A percentile compares a stretch with the other conserved stretches of the same genome.
Evolutionary conservation across 129 eudicot species (phyloP).

Genomic region (Smallanthus sonchifolius): DNA sequence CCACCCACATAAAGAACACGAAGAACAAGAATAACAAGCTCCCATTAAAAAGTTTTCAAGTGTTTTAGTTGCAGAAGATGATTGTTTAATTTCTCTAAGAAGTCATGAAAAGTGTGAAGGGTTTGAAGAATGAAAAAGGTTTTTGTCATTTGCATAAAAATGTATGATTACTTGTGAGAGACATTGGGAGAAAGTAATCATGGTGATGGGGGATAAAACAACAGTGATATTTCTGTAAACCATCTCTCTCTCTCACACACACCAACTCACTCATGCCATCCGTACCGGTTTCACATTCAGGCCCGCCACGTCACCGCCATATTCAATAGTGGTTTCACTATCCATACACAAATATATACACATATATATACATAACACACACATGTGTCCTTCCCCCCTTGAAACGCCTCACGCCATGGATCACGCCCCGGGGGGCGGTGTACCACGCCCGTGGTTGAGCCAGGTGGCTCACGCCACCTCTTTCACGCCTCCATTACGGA

Average conservation of each 20-base stretch:
- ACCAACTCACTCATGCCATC: not conserved
- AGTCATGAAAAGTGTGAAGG: not conserved
- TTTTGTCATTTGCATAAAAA: constrained; percentile 9
- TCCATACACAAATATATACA: too few species aligned
- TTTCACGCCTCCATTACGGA: too few species aligned
- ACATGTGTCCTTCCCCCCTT: too few species aligned
- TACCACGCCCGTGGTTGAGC: too few species aligned
- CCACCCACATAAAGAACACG: constrained; percentile 41
- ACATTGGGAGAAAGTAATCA: not conserved
- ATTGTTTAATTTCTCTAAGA: constrained; percentile 2
- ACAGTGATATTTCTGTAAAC: constrained; percentile 23
- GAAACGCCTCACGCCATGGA: too few species aligned
- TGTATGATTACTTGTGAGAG: constrained; percentile 22
- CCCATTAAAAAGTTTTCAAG: constrained; percentile 39
- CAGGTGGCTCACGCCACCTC: too few species aligned
- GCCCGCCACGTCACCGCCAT: too few species aligned
- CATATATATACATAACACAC: too few species aligned
- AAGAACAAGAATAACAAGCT: constrained; percentile 40
- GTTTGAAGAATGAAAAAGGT: constrained; percentile 23
- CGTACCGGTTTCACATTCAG: too few species aligned
- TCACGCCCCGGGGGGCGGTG: too few species aligned
- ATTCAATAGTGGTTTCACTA: too few species aligned
- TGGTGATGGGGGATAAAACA: constrained; percentile 20
- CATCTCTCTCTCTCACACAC: not conserved
- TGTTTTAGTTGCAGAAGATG: not conserved